Conservation (phyloP, 441 rosid genomes). For the Codiaeum variegatum region DNA sequence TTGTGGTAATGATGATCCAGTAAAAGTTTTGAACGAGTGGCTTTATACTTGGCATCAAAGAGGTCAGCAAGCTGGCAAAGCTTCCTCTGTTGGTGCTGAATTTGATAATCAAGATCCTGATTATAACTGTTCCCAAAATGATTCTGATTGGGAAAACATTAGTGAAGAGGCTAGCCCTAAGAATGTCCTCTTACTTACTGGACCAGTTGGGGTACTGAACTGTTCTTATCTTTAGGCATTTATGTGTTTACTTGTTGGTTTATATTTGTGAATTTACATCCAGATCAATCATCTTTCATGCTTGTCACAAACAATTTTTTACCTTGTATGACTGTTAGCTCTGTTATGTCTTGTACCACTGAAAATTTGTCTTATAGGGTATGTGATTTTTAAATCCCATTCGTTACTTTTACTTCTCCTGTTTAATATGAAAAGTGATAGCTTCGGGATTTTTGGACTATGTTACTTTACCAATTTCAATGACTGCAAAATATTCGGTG, state of each 20-base stretch:
- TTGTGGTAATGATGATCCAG: constrained; percentile 77
- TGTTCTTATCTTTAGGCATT: constrained; percentile 19
- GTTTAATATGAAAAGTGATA: not conserved
- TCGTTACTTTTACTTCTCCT: not conserved
- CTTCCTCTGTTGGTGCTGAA: constrained; percentile 31
- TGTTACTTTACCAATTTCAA: not conserved
- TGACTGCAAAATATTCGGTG: not conserved
- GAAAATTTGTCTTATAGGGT: not conserved
- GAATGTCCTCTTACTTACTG: constrained; percentile 75
- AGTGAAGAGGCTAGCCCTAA: constrained; percentile 44
- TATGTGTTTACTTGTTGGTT: constrained; percentile 11
- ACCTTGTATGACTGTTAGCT: not conserved
- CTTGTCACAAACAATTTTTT: not conserved
- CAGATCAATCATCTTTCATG: not conserved
- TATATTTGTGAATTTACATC: not conserved
- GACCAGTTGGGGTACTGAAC: constrained; percentile 80
- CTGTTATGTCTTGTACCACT: not conserved
- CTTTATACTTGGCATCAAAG: constrained; percentile 60
- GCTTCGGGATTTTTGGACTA: not conserved
- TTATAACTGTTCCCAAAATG: constrained; percentile 35
- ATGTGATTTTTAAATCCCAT: not conserved
- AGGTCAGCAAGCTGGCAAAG: constrained; percentile 40
- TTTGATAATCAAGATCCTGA: constrained; percentile 40
- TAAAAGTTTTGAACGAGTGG: constrained; percentile 75
- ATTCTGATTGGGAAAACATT: constrained; percentile 57